Evolutionary conservation across 139 green algal species (phyloP).

Genomic region (Chlamydomonas incerta): DNA sequence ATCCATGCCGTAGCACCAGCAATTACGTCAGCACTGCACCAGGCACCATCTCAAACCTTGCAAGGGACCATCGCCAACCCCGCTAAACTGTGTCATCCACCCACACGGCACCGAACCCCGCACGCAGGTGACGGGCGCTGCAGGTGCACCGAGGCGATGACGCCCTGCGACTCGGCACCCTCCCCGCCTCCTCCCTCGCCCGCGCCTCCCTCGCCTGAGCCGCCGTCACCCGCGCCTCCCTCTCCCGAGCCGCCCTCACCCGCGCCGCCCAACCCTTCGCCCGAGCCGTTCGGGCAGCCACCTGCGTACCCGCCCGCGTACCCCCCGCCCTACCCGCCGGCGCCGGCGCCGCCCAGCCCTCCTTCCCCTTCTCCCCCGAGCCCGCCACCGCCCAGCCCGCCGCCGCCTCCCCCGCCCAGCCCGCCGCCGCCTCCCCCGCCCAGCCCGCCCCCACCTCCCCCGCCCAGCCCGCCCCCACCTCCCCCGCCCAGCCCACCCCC

Average conservation of each 20-base stretch:
- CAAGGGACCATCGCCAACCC: too few species aligned
- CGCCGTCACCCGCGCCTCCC: background rate
- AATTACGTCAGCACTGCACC: too few species aligned
- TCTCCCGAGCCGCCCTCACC: background rate
- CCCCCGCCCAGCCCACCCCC: background rate
- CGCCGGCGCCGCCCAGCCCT: background rate
- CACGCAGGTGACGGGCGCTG: background rate
- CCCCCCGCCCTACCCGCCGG: background rate
- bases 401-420: background rate
- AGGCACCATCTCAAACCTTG: too few species aligned
- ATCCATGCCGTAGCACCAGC: too few species aligned
- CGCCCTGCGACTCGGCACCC: too few species aligned
- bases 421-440: background rate
- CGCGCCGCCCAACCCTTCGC: too few species aligned
- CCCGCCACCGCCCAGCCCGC: background rate
- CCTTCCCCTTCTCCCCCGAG: background rate
- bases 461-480: background rate
- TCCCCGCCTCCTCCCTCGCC: background rate
- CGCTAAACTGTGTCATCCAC: too few species aligned
- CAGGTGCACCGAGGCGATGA: background rate
- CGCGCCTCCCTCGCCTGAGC: background rate
- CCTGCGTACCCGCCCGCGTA: too few species aligned
- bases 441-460: background rate
- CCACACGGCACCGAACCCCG: too few species aligned
- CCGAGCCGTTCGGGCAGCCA: too few species aligned